Evolutionary conservation across 371 early-diverging fungal species (phyloP).

Genomic region (Apophysomyces variabilis): DNA sequence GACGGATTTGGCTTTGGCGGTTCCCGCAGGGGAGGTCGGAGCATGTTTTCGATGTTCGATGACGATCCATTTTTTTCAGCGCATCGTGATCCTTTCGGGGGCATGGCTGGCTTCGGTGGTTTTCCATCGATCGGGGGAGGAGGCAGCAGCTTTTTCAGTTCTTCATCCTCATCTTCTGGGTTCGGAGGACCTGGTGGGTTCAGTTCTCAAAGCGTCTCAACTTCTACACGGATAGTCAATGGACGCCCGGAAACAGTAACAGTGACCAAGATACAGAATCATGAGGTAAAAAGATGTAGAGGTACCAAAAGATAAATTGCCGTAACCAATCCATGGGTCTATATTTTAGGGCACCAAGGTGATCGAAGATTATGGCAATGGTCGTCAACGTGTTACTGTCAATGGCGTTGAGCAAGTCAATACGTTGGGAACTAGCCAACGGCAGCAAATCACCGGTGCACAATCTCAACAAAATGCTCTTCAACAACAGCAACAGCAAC

Average conservation of each 20-base stretch:
- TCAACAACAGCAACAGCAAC: background rate
- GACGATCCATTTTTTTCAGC: conserved; percentile 26
- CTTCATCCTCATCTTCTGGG: conserved; percentile 21
- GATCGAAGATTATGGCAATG: conserved; percentile 48
- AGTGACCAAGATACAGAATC: conserved; percentile 39
- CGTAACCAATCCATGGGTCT: background rate
- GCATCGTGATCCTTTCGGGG: background rate
- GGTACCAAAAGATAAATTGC: background rate
- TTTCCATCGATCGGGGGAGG: conserved; percentile 8
- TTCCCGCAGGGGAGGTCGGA: background rate
- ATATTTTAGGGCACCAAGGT: conserved; percentile 34
- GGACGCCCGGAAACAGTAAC: conserved; percentile 40
- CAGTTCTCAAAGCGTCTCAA: conserved; percentile 32
- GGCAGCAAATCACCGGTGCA: background rate
- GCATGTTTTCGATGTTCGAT: conserved; percentile 9
- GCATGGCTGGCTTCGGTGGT: background rate
- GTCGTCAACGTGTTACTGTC: conserved; percentile 26
- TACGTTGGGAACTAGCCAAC: conserved; percentile 7
- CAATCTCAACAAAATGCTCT: background rate
- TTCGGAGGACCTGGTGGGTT: conserved; percentile 13
- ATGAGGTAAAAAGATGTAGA: conserved; percentile 30
- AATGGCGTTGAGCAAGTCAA: conserved; percentile 43
- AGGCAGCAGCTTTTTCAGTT: conserved; percentile 3
- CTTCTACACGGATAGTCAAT: conserved; percentile 37
- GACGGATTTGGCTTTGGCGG: conserved; percentile 4